Evolutionary conservation across 352 stramenopile species (phyloP).

Genomic region (Globisporangium lucens): DNA sequence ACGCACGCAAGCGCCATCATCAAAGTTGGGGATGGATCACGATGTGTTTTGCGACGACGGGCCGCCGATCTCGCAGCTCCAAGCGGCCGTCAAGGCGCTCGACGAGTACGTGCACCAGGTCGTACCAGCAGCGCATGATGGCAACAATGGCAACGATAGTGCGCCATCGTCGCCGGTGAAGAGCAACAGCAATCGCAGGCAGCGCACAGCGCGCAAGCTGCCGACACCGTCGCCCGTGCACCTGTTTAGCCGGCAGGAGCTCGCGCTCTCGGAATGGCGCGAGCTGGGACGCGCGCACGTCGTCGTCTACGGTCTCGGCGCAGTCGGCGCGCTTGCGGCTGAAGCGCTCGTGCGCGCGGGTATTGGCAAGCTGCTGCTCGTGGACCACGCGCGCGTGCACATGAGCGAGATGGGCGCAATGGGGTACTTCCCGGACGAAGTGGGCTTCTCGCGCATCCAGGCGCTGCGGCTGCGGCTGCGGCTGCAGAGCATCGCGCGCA

Average conservation of each 20-base stretch:
- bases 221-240: conserved; percentile 21
- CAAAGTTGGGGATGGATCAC: conserved; percentile 22
- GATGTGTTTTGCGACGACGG: conserved; percentile 44
- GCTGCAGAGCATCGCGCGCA: conserved; percentile 27
- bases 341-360: conserved; percentile 34
- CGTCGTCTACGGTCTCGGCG: conserved; percentile 32
- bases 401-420: conserved; percentile 27
- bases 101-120: conserved; percentile 32
- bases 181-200: not conserved
- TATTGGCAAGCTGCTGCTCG: conserved; percentile 32
- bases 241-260: conserved; percentile 27
- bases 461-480: conserved; percentile 33
- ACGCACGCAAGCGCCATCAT: not conserved
- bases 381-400: conserved; percentile 29
- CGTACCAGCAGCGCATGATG: not conserved
- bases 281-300: conserved; percentile 25
- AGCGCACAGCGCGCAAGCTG: conserved; percentile 7
- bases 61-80: conserved; percentile 36
- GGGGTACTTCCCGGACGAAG: conserved; percentile 26
- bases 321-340: conserved; percentile 20
- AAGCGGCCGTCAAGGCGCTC: conserved; percentile 33
- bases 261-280: conserved; percentile 24
- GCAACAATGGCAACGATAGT: not conserved
- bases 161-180: not conserved
- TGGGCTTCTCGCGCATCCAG: conserved; percentile 33